Evolutionary conservation across 805 yeast genomes (phyloP), one percentile per base, ranked within the genome.

Genomic region (Nakazawaea sp.): DNA sequence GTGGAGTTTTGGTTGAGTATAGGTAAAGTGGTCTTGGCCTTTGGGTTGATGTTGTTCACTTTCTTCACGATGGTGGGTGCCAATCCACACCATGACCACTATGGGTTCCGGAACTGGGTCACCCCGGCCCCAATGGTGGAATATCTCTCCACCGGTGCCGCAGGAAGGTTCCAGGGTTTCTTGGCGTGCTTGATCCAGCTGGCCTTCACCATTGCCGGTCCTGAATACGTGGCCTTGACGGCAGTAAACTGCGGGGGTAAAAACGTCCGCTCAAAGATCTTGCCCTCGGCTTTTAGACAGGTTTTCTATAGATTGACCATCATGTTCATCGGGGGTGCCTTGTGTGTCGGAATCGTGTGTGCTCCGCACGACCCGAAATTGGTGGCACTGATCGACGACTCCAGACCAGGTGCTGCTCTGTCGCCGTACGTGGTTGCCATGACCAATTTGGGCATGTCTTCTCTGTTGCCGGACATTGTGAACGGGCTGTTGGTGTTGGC

Each of bases 391-490:
- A 66, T 81, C 36, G 64, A 68, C 13, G 62, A 69, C 15, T 71
- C 79, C 27, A 71, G 77, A 34, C 81, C 89, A 0, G 92, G 90
- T 39, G 95, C 84, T 1, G 81, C 78, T 25, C 76, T 85, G 5
- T 78, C 88, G 15, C 92, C 95, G 1, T 85, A 81, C 50, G 92
- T 84, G 35, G 75, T 87, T 48, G 90, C 90, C 2, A 86, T 87
- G 87, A 68, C 66, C 38, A 74, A 78, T 44, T 60, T 85, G 50
- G 70, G 74, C 1, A 81, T 87, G 37, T 72, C 64, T 24, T 27
- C 30, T 2, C 79, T 72, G 0, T 63, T 86, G 33, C 94, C 94
- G 23, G 74, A 80, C 50, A 68, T 87, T 43, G 87, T 88, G 40
- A 88, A 88, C 57, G 94, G 75, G 1, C 72, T 85, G 21, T 68